Base-by-base conservation (phyloP, 2,329 filamentous ascomycete genomes). In the Bertia moriformis region DNA sequence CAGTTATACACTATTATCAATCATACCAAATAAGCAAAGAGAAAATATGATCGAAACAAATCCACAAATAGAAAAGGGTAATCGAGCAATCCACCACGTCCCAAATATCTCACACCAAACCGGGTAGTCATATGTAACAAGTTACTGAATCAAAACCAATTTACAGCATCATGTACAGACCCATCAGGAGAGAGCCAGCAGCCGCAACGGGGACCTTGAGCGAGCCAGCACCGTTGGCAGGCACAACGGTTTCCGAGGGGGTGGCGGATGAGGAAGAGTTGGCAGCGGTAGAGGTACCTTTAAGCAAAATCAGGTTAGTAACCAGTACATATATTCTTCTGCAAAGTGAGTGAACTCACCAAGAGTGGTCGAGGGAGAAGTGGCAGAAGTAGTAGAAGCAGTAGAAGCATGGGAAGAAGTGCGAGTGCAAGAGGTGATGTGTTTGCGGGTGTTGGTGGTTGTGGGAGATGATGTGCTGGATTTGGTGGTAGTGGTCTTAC, bases 401-500 rank as follows among this genome's bases (percentile, higher is more conserved):
- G 10, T 29, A 29, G 24, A 10, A 29, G 24, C 10, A n/a, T 29
- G 10, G 24, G 10, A n/a, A 10, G n/a, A 29, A n/a, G n/a, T 29
- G n/a, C 24, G 24, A 29, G 24, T 10, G n/a, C 24, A 29, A n/a
- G 10, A n/a, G n/a, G 10, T 29, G n/a, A 29, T n/a, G 10, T 10
- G 24, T 29, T 29, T n/a, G 10, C 24, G n/a, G n/a, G n/a, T 27
- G n/a, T n/a, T 27, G n/a, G 22, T 27, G 22, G 22, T 27, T 10
- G 22, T 10, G 22, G n/a, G 7, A n/a, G 22, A 10, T 27, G 32
- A 35, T 7, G 10, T 17, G 32, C 10, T 35, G 13, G 41, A 37
- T 29, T 38, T 38, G 12, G 39, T 39, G 10, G 39, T 19, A n/a
- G 42, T 12, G 7, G 37, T 35, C 3, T 40, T 42, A 2, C 17